These are phyloP conservation scores for Lyophyllum shimeji DNA, from an alignment of 768 basidiomycete genomes.

Conservation along the genomic window DNA sequence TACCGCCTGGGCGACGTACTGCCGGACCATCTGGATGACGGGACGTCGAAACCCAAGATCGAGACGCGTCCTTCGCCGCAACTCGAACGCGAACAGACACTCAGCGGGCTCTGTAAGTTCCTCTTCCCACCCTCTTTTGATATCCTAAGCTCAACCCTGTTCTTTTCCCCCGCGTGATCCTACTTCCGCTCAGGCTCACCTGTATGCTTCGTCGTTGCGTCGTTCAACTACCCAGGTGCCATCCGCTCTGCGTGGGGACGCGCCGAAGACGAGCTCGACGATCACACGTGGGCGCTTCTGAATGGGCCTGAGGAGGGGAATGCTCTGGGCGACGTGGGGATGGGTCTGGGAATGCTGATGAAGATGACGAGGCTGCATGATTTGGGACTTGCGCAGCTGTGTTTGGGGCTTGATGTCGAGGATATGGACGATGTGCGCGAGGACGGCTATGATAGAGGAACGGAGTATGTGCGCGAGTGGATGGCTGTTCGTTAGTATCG, in stretches of 20 bases:
- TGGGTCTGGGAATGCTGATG: constrained; percentile 59
- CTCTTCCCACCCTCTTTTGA: background rate
- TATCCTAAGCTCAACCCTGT: background rate
- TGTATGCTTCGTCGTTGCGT: constrained; percentile 74
- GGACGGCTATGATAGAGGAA: background rate
- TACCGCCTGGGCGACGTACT: constrained; percentile 70
- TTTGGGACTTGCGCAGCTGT: constrained; percentile 69
- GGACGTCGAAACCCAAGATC: constrained; percentile 17
- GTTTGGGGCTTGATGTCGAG: constrained; percentile 33
- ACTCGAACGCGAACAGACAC: constrained; percentile 58
- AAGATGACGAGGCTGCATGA: constrained; percentile 77
- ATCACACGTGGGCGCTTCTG: constrained; percentile 61
- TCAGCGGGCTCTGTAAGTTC: constrained; percentile 76
- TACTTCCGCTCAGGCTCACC: constrained; percentile 57
- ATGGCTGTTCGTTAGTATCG: background rate
- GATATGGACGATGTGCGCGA: background rate
- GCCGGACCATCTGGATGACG: constrained; percentile 45
- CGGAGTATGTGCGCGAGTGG: background rate
- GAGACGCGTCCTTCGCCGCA: constrained; percentile 32
- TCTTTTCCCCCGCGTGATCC: background rate
- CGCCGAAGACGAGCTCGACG: constrained; percentile 66
- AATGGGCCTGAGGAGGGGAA: constrained; percentile 42
- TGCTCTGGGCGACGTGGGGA: constrained; percentile 32
- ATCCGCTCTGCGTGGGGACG: constrained; percentile 72
- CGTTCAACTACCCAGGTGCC: constrained; percentile 59